phyloP scores from a whole-genome alignment of 129 eudicot species.

The Flaveria ramosissima region DNA sequence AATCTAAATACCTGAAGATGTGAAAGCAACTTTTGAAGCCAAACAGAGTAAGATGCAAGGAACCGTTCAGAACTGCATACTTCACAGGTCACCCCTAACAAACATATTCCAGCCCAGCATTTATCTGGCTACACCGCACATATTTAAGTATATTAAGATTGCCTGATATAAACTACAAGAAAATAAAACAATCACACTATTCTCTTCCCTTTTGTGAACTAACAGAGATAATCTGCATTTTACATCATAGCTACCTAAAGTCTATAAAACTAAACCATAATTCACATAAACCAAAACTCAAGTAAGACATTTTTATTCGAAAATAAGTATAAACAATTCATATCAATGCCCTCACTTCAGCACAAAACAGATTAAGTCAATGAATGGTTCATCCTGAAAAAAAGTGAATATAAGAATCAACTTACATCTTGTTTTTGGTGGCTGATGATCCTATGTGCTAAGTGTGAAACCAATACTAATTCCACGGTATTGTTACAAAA shows the following conservation, averaged over 20 bases:
- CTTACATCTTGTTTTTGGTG: not conserved
- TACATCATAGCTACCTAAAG: conserved; percentile 7
- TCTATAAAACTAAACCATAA: not conserved
- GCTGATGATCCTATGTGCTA: not conserved
- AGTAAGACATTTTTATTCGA: not conserved
- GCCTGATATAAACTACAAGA: conserved; percentile 10
- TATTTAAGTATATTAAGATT: conserved; percentile 15
- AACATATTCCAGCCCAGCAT: conserved; percentile 89
- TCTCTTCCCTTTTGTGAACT: not conserved
- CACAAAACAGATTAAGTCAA: not conserved
- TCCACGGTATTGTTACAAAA: not conserved
- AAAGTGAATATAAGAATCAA: not conserved
- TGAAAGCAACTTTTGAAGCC: conserved; percentile 69
- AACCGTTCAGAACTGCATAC: conserved; percentile 84
- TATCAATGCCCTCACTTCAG: not conserved
- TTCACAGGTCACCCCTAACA: conserved; percentile 83
- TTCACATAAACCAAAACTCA: conserved; percentile 5
- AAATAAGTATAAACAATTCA: not conserved
- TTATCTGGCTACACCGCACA: conserved; percentile 84
- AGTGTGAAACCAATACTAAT: not conserved
- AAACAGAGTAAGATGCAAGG: conserved; percentile 63
- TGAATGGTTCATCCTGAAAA: not conserved
- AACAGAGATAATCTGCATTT: not conserved
- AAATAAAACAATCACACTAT: conserved; percentile 5
- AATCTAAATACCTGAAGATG: conserved; percentile 70